Conservation (phyloP, 306 rosid genomes). For the Abrus precatorius region DNA sequence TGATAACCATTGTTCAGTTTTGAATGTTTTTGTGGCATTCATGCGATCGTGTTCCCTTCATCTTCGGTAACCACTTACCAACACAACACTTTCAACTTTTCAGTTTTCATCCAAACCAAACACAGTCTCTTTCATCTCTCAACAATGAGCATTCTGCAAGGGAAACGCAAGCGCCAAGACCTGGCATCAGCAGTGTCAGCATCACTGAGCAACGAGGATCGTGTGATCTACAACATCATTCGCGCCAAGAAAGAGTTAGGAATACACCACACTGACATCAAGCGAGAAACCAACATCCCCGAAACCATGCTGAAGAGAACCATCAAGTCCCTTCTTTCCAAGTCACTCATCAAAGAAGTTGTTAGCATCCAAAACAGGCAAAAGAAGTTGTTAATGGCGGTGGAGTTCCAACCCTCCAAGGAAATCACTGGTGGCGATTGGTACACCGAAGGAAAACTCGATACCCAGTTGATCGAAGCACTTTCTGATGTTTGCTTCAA, state of each 20-base stretch:
- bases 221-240: background rate
- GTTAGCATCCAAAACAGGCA: constrained; percentile 55
- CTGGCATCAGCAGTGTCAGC: background rate
- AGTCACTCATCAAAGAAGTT: background rate
- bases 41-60: too few species aligned
- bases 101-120: too few species aligned
- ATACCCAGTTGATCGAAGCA: background rate
- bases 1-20: too few species aligned
- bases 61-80: too few species aligned
- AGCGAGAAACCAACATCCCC: constrained; percentile 2
- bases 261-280: background rate
- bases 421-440: constrained; percentile 74
- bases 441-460: constrained; percentile 59
- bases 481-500: constrained; percentile 31
- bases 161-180: constrained; percentile 18
- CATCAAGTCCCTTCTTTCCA: background rate
- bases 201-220: background rate
- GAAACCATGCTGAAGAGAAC: background rate
- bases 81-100: too few species aligned
- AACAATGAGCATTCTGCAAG: background rate
- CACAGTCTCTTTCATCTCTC: too few species aligned
- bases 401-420: constrained; percentile 64
- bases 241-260: background rate
- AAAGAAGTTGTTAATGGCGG: constrained; percentile 58
- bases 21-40: too few species aligned